Evolutionary conservation across 192 early-diverging fungal genomes (phyloP), one percentile per base, ranked within the genome.

Genomic region (Geosiphon pyriformis): DNA sequence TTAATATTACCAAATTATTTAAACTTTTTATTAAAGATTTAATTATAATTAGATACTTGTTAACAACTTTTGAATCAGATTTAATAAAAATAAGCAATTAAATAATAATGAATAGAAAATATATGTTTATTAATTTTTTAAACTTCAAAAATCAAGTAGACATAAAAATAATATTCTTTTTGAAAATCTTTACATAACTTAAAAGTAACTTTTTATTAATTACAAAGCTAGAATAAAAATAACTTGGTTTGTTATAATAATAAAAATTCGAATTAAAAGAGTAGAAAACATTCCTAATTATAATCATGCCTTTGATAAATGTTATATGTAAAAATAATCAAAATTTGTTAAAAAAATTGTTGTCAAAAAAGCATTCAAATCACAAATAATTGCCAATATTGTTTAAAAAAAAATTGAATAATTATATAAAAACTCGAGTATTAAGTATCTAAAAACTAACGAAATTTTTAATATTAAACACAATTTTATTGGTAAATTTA

Each of bases 101-200:
- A 63, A 63, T 51, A 23, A 3, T 30, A 29, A 63, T 63, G n/a
- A 8, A 11, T 31, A 29, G 48, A 63, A 49, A 63, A n/a, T 29
- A 26, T 63, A 29, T 50, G 27, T 17, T 0, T 63, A 48, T 25
- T 10, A 34, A 30, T 51, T 63, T 27, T n/a, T 42, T 10, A 63
- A 63, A 17, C 18, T 47, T 20, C 23, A n/a, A 31, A 20, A 63
- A 63, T 63, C 27, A 50, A 50, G 30, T 51, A 22, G 17, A 63
- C 27, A 50, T 25, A 47, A 50, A 18, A 27, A 50, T 27, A 63
- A 30, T 50, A 50, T 50, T 10, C 35, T 10, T 32, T 22, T 4
- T 46, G 2, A 61, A 46, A 61, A 61, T 29, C 33, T 3, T 3
- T 6, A 23, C 17, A 63, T 63, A 30, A 50, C 27, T 17, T 46